A percentile compares a stretch with the other conserved stretches of the same genome.
Conservation (phyloP, 805 yeast genomes). For the Ogataea trehalophila region DNA sequence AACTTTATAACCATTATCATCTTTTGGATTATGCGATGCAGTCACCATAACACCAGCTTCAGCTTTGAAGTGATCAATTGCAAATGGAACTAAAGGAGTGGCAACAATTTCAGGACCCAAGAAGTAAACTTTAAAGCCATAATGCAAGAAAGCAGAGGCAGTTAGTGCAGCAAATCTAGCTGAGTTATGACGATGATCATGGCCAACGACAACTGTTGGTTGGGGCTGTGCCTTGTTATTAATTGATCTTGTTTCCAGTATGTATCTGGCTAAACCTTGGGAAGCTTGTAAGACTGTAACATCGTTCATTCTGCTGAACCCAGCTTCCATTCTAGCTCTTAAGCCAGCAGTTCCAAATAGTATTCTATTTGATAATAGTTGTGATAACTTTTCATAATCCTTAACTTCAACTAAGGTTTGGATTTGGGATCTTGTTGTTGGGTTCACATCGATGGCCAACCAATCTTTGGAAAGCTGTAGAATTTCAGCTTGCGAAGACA, state of each 20-base stretch:
- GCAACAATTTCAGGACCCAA: slow-evolving; percentile 54
- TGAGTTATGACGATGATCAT: slow-evolving; percentile 87
- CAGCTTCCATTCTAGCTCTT: slow-evolving; percentile 84
- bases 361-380: slow-evolving; percentile 54
- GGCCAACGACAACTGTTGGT: slow-evolving; percentile 67
- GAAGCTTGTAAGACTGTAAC: slow-evolving; percentile 88
- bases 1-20: slow-evolving; percentile 92
- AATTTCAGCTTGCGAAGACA: slow-evolving; percentile 1
- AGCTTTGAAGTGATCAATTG: slow-evolving; percentile 58
- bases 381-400: slow-evolving; percentile 42
- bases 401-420: slow-evolving; percentile 33
- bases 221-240: slow-evolving; percentile 21
- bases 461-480: slow-evolving; percentile 31
- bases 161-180: slow-evolving; percentile 73
- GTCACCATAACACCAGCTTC: slow-evolving; percentile 90
- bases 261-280: slow-evolving; percentile 65
- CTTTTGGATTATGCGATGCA: slow-evolving; percentile 81
- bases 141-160: slow-evolving; percentile 62
- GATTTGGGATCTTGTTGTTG: slow-evolving; percentile 52
- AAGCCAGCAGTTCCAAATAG: slow-evolving; percentile 93
- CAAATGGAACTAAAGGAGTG: slow-evolving; percentile 92
- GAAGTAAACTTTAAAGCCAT: slow-evolving; percentile 67
- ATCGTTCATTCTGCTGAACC: slow-evolving; percentile 83
- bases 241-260: slow-evolving; percentile 28
- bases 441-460: slow-evolving; percentile 35